Percentiles rank a stretch among this genome's conserved stretches.
These are phyloP conservation scores for Boletales sp. DNA, from an alignment of 768 basidiomycete species.

Conservation along the genomic window DNA sequence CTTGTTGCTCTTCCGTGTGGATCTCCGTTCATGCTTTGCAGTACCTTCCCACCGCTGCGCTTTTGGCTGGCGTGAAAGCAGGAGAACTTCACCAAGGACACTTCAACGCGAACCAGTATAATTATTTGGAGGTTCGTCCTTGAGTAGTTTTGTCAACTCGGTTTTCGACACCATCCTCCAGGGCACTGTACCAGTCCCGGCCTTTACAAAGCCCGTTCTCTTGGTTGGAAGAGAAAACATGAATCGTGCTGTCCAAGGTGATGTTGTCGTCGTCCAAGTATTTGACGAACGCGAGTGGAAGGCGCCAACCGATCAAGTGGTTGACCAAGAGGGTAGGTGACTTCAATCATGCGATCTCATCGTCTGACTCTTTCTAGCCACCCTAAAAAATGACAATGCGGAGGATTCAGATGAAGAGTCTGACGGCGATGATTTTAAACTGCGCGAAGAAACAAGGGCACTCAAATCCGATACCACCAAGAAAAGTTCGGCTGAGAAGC, in stretches of 20 bases:
- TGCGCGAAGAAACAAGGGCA: conserved; percentile 43
- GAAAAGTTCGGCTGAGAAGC: conserved; percentile 50
- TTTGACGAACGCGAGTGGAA: conserved; percentile 90
- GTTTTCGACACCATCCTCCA: conserved; percentile 25
- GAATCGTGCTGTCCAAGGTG: conserved; percentile 94
- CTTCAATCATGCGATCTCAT: neutral
- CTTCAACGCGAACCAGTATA: conserved; percentile 93
- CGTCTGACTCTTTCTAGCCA: conserved; percentile 42
- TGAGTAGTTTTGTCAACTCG: neutral
- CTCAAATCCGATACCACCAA: conserved; percentile 26
- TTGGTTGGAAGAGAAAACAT: conserved; percentile 88
- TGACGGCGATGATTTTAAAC: conserved; percentile 34
- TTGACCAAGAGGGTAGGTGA: conserved; percentile 83
- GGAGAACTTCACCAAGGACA: conserved; percentile 88
- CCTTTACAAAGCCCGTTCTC: conserved; percentile 73
- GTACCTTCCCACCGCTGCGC: conserved; percentile 73
- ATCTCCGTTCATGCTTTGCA: conserved; percentile 28
- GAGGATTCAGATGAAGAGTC: conserved; percentile 69
- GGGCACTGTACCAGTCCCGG: conserved; percentile 78
- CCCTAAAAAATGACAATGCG: conserved; percentile 83
- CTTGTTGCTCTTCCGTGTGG: neutral
- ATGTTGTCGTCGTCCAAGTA: conserved; percentile 87
- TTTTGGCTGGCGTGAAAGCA: conserved; percentile 81
- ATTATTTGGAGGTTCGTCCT: conserved; percentile 79
- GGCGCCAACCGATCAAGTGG: conserved; percentile 85